phyloP scores from a whole-genome alignment of 1,284 basidiomycete species.

The Ceratobasidium papillatum region DNA sequence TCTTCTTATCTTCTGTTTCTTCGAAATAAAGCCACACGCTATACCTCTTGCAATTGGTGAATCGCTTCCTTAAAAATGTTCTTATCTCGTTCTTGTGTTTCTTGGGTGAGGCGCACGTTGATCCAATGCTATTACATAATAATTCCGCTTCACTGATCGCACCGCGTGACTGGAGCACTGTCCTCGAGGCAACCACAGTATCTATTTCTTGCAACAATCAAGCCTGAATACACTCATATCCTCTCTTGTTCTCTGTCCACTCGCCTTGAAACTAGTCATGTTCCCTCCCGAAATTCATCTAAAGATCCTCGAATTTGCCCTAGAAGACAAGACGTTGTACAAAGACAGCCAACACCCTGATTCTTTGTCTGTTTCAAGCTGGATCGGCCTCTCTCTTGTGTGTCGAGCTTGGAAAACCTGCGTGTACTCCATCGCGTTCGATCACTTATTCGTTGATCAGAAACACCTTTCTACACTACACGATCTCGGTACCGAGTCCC shows the following conservation, averaged over 20 bases:
- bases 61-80: not conserved
- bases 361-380: not conserved
- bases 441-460: constrained; percentile 1
- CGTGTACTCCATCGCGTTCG: not conserved
- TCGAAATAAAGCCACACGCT: not conserved
- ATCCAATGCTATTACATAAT: constrained; percentile 9
- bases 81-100: not conserved
- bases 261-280: not conserved
- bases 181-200: not conserved
- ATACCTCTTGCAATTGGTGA: not conserved
- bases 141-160: too few species aligned
- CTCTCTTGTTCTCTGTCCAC: not conserved
- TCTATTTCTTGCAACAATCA: not conserved
- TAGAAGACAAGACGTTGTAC: not conserved
- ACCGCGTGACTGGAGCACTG: too few species aligned
- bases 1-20: too few species aligned
- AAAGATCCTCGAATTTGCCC: not conserved
- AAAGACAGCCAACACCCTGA: not conserved
- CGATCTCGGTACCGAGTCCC: not conserved
- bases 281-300: constrained; percentile 2
- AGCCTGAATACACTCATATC: not conserved
- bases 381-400: constrained; percentile 18
- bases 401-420: not conserved
- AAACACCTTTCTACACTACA: not conserved
- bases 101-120: not conserved